Evolutionary conservation across 306 rosid species (phyloP).

Genomic region (Trifolium repens): DNA sequence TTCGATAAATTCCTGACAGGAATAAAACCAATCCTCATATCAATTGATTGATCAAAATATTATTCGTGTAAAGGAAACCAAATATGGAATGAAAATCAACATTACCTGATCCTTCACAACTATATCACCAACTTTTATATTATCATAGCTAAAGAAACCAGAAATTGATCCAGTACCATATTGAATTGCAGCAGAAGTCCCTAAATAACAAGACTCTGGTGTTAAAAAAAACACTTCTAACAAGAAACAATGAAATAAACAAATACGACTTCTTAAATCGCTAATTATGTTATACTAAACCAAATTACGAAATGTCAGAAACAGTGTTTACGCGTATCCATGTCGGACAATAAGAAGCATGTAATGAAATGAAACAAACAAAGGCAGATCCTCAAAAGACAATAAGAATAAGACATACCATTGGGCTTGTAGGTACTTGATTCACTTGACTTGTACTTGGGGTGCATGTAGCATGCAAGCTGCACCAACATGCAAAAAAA

Average conservation of each 20-base stretch:
- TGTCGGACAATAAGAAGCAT: too few species aligned
- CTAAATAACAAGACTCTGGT: constrained; percentile 46
- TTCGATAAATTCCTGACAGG: constrained; percentile 81
- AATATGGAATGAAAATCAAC: constrained; percentile 4
- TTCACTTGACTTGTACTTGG: constrained; percentile 68
- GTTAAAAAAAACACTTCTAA: not conserved
- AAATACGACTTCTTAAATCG: not conserved
- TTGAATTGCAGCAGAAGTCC: constrained; percentile 81
- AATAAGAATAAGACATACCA: constrained; percentile 57
- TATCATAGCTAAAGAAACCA: constrained; percentile 85
- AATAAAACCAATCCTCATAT: constrained; percentile 6
- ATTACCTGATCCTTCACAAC: constrained; percentile 72
- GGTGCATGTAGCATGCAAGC: constrained; percentile 76
- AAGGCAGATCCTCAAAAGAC: not conserved
- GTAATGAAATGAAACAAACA: not conserved
- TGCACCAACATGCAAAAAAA: constrained; percentile 54
- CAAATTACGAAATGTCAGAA: constrained; percentile 17
- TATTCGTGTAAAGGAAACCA: constrained; percentile 2
- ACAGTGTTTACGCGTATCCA: not conserved
- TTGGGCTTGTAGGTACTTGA: constrained; percentile 72
- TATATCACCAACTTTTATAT: constrained; percentile 75
- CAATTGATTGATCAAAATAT: constrained; percentile 29
- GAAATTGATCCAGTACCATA: constrained; percentile 88
- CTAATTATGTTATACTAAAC: not conserved
- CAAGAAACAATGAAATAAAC: constrained; percentile 10